Percentiles rank a stretch among this genome's conserved stretches.
Conservation (phyloP, 2,329 filamentous ascomycete genomes). For the Paracorniculantispora psalliotae region DNA sequence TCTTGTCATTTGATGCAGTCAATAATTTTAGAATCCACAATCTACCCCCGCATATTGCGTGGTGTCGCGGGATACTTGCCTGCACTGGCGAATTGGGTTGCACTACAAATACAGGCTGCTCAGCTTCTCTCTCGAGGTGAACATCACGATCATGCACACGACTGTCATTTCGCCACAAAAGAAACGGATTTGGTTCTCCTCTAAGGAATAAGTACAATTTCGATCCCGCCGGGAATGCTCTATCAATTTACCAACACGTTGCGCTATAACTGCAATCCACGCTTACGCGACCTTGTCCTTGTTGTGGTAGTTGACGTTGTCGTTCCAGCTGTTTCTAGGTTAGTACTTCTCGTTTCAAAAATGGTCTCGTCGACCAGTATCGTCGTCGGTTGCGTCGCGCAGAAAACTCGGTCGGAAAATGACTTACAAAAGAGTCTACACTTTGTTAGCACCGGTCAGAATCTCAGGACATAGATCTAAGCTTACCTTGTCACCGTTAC, state of each 20-base stretch:
- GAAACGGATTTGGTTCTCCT: slow-evolving; percentile 24
- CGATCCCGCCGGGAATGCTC: slow-evolving; percentile 25
- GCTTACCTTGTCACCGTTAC: slow-evolving; percentile 86
- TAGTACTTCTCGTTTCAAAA: slow-evolving; percentile 15
- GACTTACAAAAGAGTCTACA: slow-evolving; percentile 62
- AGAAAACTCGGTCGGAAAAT: not conserved
- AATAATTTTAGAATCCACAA: no score
- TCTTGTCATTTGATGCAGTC: no score
- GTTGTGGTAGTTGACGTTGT: slow-evolving; percentile 94
- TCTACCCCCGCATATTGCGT: no score
- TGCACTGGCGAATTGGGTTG: no score
- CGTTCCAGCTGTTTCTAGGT: slow-evolving; percentile 72
- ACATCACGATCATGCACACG: not conserved
- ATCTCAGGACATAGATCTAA: not conserved
- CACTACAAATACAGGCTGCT: no score
- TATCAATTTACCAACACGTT: slow-evolving; percentile 23
- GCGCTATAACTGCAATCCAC: slow-evolving; percentile 15
- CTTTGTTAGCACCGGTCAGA: slow-evolving; percentile 21
- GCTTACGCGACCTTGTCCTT: slow-evolving; percentile 64
- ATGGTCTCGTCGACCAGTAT: not conserved
- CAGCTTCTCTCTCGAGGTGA: not conserved
- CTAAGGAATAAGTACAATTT: slow-evolving; percentile 30
- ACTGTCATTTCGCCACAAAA: slow-evolving; percentile 12
- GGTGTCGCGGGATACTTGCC: no score
- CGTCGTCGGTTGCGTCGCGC: not conserved